Base-by-base conservation (phyloP, 202 grass and related monocot species). In the Zoysia matrella region DNA sequence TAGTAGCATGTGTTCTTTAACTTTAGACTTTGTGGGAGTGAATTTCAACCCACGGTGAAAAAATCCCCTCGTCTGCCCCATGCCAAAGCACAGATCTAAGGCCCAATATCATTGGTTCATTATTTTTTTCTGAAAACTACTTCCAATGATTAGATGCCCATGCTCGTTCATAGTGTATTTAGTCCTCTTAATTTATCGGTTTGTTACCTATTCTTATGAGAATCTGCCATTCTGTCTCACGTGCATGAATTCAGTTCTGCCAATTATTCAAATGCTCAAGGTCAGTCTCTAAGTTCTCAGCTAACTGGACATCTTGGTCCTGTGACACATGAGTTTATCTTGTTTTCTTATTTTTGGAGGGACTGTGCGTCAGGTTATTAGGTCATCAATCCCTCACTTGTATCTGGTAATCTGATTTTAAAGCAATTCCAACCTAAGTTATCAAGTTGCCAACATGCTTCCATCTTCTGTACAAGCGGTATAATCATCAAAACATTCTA, bases 91-190 rank as follows among this genome's bases (percentile, higher is more conserved):
- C 22, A 30, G 22, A 30, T 30, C 22, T 30, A 30, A 30, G 22
- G 22, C 22, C 22, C 22, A 30, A 30, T 30, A 30, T 30, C 22
- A 30, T 30, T 30, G 22, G 22, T 30, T 30, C 22, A 30, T 30
- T 30, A 30, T 30, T 30, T 30, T 30, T 30, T 30, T 30, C 22
- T 30, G 22, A 12, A 67, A 44, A 45, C 16, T 60, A 18, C 1
- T 68, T 65, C 67, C 50, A 5, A 73, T 82, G 45, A 71, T 78
- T 44, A 2, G 46, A 60, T 52, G 51, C 52, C 22, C 9, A 54
- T 69, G 8, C 60, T 83, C 18, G 43, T 16, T 67, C 69, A 67
- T 44, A 57, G 41, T 63, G 15, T 8, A 1, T 80, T 80, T 55
- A 56, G 30, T 75, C 44, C 43, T 51, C 51, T 71, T 70, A 46